Percentiles rank a stretch among this genome's conserved stretches.
phyloP scores from a whole-genome alignment of 2,329 filamentous ascomycete genomes.

The Trichoderma atroviride region DNA sequence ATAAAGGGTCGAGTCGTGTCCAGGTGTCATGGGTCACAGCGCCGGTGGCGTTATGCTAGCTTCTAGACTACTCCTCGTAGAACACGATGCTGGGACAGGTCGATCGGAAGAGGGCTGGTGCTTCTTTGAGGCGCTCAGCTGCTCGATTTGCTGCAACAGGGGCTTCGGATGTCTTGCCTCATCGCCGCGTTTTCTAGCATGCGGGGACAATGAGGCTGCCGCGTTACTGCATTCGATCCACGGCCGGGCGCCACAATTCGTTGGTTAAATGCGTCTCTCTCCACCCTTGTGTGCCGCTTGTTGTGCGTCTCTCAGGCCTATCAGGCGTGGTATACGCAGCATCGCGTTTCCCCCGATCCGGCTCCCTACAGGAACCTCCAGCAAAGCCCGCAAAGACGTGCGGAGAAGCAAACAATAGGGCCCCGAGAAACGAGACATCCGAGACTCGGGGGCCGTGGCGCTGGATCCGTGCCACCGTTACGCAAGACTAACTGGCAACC shows the following conservation, averaged over 20 bases:
- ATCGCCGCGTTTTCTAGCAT: background rate
- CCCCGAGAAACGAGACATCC: background rate
- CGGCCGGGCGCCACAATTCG: constrained; percentile 8
- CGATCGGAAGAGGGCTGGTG: constrained; percentile 8
- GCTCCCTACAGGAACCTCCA: background rate
- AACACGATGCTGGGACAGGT: background rate
- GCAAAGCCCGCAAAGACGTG: background rate
- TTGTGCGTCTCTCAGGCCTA: background rate
- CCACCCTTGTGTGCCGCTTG: background rate
- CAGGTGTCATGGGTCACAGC: constrained; percentile 4
- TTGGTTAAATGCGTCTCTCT: constrained; percentile 5
- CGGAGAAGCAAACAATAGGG: background rate
- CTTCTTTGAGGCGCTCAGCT: constrained; percentile 24
- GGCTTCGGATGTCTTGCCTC: constrained; percentile 26
- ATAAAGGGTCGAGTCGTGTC: background rate
- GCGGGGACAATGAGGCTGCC: constrained; percentile 18
- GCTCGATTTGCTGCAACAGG: constrained; percentile 17
- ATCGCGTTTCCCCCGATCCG: background rate
- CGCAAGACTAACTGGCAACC: background rate
- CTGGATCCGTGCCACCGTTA: constrained; percentile 10
- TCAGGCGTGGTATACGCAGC: background rate
- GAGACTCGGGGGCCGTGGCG: background rate
- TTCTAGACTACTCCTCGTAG: background rate
- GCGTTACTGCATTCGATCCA: constrained; percentile 11
- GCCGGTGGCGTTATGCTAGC: background rate